Conservation (phyloP, 2,329 filamentous ascomycete genomes). For the Tricladium varicosporioides region DNA sequence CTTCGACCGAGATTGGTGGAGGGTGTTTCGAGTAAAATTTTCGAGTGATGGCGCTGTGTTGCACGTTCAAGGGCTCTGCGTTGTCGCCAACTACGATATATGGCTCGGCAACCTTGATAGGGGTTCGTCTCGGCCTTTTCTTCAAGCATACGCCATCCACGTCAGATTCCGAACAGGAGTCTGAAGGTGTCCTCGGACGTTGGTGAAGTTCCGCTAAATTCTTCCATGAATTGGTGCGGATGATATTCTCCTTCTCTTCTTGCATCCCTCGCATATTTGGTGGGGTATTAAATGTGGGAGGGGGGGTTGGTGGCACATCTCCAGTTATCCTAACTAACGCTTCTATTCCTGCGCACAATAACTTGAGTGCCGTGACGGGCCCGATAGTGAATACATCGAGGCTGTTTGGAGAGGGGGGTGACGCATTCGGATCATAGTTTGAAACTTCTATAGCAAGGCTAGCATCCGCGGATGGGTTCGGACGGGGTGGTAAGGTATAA, state of each 20-base stretch:
- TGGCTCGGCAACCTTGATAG: slow-evolving; percentile 36
- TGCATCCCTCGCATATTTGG: slow-evolving; percentile 64
- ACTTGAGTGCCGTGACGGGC: slow-evolving; percentile 71
- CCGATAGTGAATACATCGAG: slow-evolving; percentile 73
- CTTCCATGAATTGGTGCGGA: slow-evolving; percentile 54
- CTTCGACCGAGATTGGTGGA: slow-evolving; percentile 77
- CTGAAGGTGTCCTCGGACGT: slow-evolving; percentile 26
- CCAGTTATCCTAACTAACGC: slow-evolving; percentile 70
- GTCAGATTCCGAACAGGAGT: slow-evolving; percentile 28
- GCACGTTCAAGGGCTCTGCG: slow-evolving; percentile 70
- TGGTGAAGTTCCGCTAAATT: slow-evolving; percentile 30
- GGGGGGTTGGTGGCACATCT: slow-evolving; percentile 78
- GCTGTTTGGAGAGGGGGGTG: slow-evolving; percentile 35
- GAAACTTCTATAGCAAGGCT: slow-evolving; percentile 25
- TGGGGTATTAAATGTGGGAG: slow-evolving; percentile 60
- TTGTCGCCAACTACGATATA: slow-evolving; percentile 66
- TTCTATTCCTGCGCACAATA: slow-evolving; percentile 73
- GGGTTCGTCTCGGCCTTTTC: slow-evolving; percentile 30
- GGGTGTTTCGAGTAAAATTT: slow-evolving; percentile 91
- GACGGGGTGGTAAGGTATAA: slow-evolving; percentile 29
- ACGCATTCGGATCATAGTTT: slow-evolving; percentile 28
- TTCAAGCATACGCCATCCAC: slow-evolving; percentile 57
- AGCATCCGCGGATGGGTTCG: slow-evolving; percentile 31
- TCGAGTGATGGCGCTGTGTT: slow-evolving; percentile 81
- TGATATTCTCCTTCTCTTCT: slow-evolving; percentile 59